Evolutionary conservation across 2,329 filamentous ascomycete species (phyloP), one percentile per base, ranked within the genome.

Genomic region (Amauroascus verrucosus): DNA sequence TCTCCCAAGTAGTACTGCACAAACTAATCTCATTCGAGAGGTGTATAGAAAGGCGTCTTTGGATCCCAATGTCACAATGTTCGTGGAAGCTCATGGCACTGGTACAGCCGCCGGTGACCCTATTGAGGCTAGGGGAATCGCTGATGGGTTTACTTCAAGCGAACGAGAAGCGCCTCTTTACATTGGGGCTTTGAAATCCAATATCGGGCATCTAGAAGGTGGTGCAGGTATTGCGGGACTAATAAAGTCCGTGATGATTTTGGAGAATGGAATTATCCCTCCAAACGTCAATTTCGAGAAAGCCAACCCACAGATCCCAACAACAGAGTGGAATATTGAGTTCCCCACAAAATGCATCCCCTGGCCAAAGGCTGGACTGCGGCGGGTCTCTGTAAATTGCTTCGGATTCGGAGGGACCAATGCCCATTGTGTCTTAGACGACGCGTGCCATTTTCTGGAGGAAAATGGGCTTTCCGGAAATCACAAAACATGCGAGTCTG

Each of bases 251-350:
- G 54, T 61, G 3, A 45, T 75, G 56, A 67, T 71, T 60, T 57
- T 76, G 2, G 72, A 75, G 57, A 69, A 70, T 41, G 69, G 68
- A 0, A 65, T 72, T 11, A 67, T 75, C n/a, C 64, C 70, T 9
- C 71, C 73, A 1, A 64, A 64, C 49, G 18, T 63, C 7, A 58
- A 58, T 9, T 64, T 67, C 28, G 40, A 62, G 32, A 64, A 44
- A 5, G 30, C 60, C 3, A 68, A 67, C 45, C 64, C 65, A 4
- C 59, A 61, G 0, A 58, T 64, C 14, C 51, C 52, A 35, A 41
- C 44, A 8, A 24, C 51, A 11, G 51, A 54, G 44, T 63, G 14
- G 52, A 52, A 24, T 14, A 37, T 54, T 38, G 41, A 60, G 44
- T 60, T 63, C 33, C 57, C 57, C 3, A 56, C 50, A 6, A 38